Base-by-base conservation (phyloP, 495 filamentous ascomycete genomes). In the Penicillium subrubescens region DNA sequence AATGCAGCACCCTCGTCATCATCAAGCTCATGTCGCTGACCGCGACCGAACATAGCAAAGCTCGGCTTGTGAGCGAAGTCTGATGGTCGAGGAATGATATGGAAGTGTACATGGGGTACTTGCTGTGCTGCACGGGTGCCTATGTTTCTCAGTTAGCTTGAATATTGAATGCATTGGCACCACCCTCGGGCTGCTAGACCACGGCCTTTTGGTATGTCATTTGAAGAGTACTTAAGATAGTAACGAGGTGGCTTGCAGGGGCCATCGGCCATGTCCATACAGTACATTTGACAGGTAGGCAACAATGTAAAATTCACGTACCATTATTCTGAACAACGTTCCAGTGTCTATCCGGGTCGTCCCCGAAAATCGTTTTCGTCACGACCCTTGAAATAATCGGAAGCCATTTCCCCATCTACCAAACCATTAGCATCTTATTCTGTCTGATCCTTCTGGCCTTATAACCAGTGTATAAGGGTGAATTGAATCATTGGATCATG, bases 311-410 rank as follows among this genome's bases (percentile, higher is more conserved):
- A 34, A 55, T 44, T 29, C 41, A 76, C 77, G 39, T 78, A 89
- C 88, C 94, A 76, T 97, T 98, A 77, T 98, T 98, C 80, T 97
- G 93, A 63, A 97, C 91, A 23, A 97, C 84, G 76, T 98, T 98
- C 88, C 80, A 82, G 34, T 92, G 85, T 44, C 65, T 64, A 33
- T 73, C 74, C 5, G 70, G 62, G 37, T 71, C 71, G 11, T 71
- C 73, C 6, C 75, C 79, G 44, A 75, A 80, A 3, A 83, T 65
- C n/a, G 74, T 76, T 35, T 80, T 81, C 52, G 84, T 86, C 17
- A 94, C 85, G 0, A 91, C 90, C 6, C 88, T 80, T 1, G 90
- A 90, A 23, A 97, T 70, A 14, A 94, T 68, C 31, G 91, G 91
- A 19, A 97, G 80, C 87, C 88, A 94, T 62, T 78, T 77, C 5